Evolutionary conservation across 2,329 filamentous ascomycete genomes (phyloP), one percentile per base, ranked within the genome.

Genomic region (Colletotrichum sp.): DNA sequence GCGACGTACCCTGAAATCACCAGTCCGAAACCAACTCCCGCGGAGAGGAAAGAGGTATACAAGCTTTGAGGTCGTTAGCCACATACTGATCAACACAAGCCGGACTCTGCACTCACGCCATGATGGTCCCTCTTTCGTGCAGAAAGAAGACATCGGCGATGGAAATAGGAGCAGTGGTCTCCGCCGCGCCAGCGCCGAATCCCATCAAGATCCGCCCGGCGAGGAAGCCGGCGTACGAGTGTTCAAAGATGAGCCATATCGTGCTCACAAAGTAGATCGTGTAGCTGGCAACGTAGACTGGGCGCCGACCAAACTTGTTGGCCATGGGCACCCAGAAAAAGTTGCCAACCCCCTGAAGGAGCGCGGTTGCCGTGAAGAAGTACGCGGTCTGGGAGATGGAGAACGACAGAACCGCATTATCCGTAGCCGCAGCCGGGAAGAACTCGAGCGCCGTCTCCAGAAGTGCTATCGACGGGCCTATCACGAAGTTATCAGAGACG

Each of bases 101-200:
- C 43, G 31, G 16, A 51, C 8, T 34, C n/a, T 51, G 8, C 7
- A 81, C 84, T 76, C 78, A 85, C 76, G 87, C 85, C 86, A 89
- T 90, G 54, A 88, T 81, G 3, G 83, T 80, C 2, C 88, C 88
- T 66, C 89, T 83, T 77, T 91, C 87, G 73, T 91, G 89, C 18
- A 91, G 80, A 78, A 90, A 91, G 80, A 90, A 91, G 34, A 90
- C 79, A 75, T 91, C 89, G 4, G 87, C 82, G 59, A 90, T 88
- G 1, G 87, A 89, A 9, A 88, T 81, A 1, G 88, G 88, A 2
- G 86, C 85, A 59, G 87, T 82, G 2, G 84, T 87, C 77, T 91
- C 89, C 3, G 86, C 89, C 9, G 88, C 86, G 2, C 89, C 89
- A 1, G 88, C 83, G 2, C 85, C 88, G 54, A 90, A 84, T 5